Base-by-base conservation (phyloP, 2,329 filamentous ascomycete species). In the Pezicula rhizophila region DNA sequence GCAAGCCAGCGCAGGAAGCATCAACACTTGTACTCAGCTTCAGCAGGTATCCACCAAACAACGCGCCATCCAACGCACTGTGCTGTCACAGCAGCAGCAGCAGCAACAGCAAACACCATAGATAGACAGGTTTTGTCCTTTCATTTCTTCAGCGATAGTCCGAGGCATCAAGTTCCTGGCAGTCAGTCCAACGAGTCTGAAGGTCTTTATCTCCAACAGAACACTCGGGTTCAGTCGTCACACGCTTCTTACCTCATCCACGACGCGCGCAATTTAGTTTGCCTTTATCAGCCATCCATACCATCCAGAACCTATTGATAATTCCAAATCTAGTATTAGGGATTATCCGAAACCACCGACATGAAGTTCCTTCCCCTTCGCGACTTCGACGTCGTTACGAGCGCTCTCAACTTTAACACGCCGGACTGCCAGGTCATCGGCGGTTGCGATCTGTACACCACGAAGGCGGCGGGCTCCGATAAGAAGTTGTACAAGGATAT, bases 401-500 rank as follows among this genome's bases (percentile, higher is more conserved):
- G 86, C 71, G 88, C 92, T 55, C 82, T 99, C 65, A 97, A 96
- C 66, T 97, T 97, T 75, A 89, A 93, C 62, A 96, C 92, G 1
- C 82, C 87, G 45, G 92, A 97, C 66, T 91, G 89, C 65, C 88
- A 92, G 59, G 87, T 99, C 52, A 85, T 90, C 25, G 93, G 93
- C 60, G 88, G 89, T 56, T 97, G 92, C 75, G 93, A 99, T 68
- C 78, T 97, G 15, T 99, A 96, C 75, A 97, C 92, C 8, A 96
- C 91, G 23, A 99, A 99, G 70, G 91, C 93, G 26, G 90, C 92
- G 48, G 90, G 91, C 41, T 85, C 85, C 55, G 93, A 99, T 67
- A 96, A 96, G 79, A 97, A 97, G 66, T 76, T 99, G 8, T 96
- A 96, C 76, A 95, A 91, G 70, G 88, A 85, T 65, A 97, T 99